Base-by-base conservation (phyloP, 2,329 filamentous ascomycete species). In the Chaetomiaceae sp. region DNA sequence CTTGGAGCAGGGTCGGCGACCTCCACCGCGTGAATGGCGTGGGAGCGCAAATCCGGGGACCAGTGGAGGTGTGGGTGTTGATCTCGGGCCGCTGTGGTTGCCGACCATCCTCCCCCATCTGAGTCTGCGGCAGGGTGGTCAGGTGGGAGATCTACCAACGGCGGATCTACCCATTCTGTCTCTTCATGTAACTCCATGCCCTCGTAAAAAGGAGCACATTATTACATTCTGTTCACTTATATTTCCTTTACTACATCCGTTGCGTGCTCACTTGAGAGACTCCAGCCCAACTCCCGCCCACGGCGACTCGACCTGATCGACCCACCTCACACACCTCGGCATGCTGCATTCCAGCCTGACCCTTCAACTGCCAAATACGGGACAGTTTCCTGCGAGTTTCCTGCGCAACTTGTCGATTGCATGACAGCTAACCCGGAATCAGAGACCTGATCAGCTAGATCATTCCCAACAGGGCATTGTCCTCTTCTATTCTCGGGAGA, bases 11-110 rank as follows among this genome's bases (percentile, higher is more conserved):
- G 27, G 27, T 46, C 33, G 40, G 52, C 22, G 20, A 33, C 47
- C 47, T 31, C 44, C 43, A 47, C 46, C 36, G 36, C 12, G 11
- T 34, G 37, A 29, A 36, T 12, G 31, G 39, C 47, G 31, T 27
- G 36, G 39, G 34, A 27, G 29, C 11, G 27, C 17, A 44, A 52
- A 57, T 52, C 55, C 36, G 47, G 55, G 51, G 44, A 37, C 23
- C 47, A 47, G n/a, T n/a, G n/a, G n/a, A 19, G 43, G 49, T 29
- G 51, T 42, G 51, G 42, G 45, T 50, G 55, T 43, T 53, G 52
- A 55, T 55, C 52, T n/a, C 47, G 48, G 44, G 29, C 45, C 52
- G 55, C 31, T 17, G 15, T 38, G 25, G 39, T 20, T 53, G 49
- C 50, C 45, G 39, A 20, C 44, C 17, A 33, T 42, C 40, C n/a